Conservation (phyloP, 495 filamentous ascomycete species). For the Xylaria bambusicola region DNA sequence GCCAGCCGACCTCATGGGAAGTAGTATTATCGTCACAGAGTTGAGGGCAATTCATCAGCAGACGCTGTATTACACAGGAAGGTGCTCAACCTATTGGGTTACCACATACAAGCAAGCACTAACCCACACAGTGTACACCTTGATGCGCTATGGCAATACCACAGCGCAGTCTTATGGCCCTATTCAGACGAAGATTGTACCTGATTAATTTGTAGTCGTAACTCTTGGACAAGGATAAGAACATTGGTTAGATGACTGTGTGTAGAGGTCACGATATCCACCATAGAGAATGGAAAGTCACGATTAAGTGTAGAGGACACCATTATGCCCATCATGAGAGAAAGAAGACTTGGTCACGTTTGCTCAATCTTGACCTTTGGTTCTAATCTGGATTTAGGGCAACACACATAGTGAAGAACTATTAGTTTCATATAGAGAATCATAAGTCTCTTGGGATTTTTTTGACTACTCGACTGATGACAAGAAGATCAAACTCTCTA, state of each 20-base stretch:
- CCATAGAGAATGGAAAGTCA: no score
- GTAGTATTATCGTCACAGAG: constrained; percentile 3
- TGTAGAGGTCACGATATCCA: no score
- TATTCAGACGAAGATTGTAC: no score
- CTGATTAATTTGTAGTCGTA: no score
- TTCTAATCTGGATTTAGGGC: background rate
- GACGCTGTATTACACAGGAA: background rate
- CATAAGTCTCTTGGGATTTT: background rate
- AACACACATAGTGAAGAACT: background rate
- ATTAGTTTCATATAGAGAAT: background rate
- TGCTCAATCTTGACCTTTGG: constrained; percentile 1
- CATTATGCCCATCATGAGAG: background rate
- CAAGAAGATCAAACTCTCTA: background rate
- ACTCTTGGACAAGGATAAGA: no score
- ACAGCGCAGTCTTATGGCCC: no score
- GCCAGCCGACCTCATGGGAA: background rate
- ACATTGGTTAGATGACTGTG: no score
- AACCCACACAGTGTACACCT: no score
- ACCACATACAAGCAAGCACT: no score
- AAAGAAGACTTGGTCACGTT: background rate
- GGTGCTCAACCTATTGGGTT: no score
- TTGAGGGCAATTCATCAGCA: background rate
- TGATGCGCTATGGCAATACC: no score
- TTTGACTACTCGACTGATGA: background rate
- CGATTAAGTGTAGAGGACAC: no score